These are phyloP conservation scores for Nannizziopsis barbatae DNA, from an alignment of 2,329 filamentous ascomycete species.

Conservation along the genomic window DNA sequence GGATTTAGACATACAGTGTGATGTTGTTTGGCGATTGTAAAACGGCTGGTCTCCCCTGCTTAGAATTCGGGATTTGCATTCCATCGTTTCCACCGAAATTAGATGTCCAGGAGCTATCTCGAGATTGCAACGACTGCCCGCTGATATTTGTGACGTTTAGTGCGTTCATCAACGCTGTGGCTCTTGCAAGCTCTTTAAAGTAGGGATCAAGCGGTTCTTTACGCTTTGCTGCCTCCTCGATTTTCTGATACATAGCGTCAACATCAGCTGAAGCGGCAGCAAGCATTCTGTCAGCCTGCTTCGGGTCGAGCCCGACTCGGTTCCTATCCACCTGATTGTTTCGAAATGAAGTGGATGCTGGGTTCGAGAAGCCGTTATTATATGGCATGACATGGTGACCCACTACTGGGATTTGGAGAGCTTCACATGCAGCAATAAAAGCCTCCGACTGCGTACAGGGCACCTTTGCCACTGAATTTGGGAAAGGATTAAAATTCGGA, in stretches of 20 bases:
- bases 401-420: not conserved
- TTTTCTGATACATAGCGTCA: slow-evolving; percentile 22
- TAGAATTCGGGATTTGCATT: not conserved
- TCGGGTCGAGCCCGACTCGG: not conserved
- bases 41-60: not conserved
- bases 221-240: slow-evolving; percentile 23
- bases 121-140: not conserved
- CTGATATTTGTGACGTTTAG: not conserved
- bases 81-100: not conserved
- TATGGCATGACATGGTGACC: no score
- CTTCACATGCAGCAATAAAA: not conserved
- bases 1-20: not conserved
- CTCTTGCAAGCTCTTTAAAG: slow-evolving; percentile 21
- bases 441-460: not conserved
- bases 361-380: not conserved
- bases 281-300: not conserved
- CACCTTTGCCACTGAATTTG: not conserved
- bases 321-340: not conserved
- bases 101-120: not conserved
- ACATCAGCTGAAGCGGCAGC: slow-evolving; percentile 17
- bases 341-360: not conserved
- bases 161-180: slow-evolving; percentile 11
- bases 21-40: not conserved
- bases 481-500: not conserved
- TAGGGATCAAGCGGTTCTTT: slow-evolving; percentile 22